Evolutionary conservation across 2,329 filamentous ascomycete species (phyloP).

Genomic region (Alternaria infectoria): DNA sequence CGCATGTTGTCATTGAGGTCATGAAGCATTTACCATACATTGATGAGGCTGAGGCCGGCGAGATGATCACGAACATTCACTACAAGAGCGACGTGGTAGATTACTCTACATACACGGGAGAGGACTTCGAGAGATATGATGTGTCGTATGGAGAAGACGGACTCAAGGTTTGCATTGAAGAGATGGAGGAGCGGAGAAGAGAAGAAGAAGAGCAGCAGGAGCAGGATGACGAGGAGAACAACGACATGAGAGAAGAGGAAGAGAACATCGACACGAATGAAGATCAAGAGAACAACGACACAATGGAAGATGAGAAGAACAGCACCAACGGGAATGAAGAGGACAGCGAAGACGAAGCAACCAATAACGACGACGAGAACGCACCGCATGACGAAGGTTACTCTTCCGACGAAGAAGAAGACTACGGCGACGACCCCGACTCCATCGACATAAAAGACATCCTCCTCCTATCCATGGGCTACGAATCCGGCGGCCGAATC

Average conservation of each 20-base stretch:
- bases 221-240: neutral
- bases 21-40: conserved; percentile 16
- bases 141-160: neutral
- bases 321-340: neutral
- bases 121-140: neutral
- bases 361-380: neutral
- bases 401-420: neutral
- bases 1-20: conserved; percentile 11
- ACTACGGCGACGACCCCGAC: neutral
- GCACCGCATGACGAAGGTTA: neutral
- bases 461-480: neutral
- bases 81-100: conserved; percentile 11
- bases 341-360: neutral
- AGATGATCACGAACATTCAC: conserved; percentile 10
- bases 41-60: neutral
- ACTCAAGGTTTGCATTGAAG: neutral
- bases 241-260: neutral
- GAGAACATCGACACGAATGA: no score
- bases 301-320: neutral
- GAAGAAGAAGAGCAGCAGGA: neutral
- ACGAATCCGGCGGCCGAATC: neutral
- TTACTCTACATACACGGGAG: neutral
- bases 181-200: neutral
- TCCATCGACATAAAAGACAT: neutral
- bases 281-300: neutral